These are phyloP conservation scores for Simmondsia chinensis DNA, from an alignment of 148 eudicot genomes.

Conservation along the genomic window DNA sequence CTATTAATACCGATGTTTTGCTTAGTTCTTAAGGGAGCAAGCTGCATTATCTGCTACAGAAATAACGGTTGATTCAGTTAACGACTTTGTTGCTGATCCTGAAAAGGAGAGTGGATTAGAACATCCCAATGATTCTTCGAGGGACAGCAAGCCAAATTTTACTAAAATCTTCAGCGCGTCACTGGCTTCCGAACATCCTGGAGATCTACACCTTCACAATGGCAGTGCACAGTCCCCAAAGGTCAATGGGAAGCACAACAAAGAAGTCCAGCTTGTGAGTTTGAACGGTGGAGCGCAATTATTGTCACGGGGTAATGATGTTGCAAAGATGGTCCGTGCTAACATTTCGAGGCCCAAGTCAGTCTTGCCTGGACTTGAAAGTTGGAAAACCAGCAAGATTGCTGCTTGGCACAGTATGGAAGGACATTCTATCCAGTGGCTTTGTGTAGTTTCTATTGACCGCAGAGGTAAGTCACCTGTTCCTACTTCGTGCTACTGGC, in stretches of 20 bases:
- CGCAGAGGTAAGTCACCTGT: slow-evolving; percentile 52
- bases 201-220: slow-evolving; percentile 35
- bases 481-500: neutral
- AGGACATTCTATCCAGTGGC: slow-evolving; percentile 84
- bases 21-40: slow-evolving; percentile 86
- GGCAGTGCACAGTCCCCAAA: slow-evolving; percentile 37
- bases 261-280: slow-evolving; percentile 42
- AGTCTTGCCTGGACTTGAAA: slow-evolving; percentile 70
- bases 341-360: slow-evolving; percentile 60
- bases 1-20: slow-evolving; percentile 8
- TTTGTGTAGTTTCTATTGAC: slow-evolving; percentile 62
- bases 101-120: slow-evolving; percentile 32
- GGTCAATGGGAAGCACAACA: slow-evolving; percentile 81
- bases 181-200: slow-evolving; percentile 29
- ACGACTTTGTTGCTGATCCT: slow-evolving; percentile 40
- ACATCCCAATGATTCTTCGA: slow-evolving; percentile 31
- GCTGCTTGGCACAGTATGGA: slow-evolving; percentile 82
- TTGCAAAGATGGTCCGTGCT: slow-evolving; percentile 55
- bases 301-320: slow-evolving; percentile 56
- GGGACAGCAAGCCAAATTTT: slow-evolving; percentile 37
- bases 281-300: slow-evolving; percentile 43
- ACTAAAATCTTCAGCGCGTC: slow-evolving; percentile 37
- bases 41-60: slow-evolving; percentile 62
- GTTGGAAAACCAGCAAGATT: slow-evolving; percentile 77
- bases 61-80: slow-evolving; percentile 51